Percentiles rank a stretch among this genome's conserved stretches.
Evolutionary conservation across 345 rosid species (phyloP).

Genomic region (Populus alba): DNA sequence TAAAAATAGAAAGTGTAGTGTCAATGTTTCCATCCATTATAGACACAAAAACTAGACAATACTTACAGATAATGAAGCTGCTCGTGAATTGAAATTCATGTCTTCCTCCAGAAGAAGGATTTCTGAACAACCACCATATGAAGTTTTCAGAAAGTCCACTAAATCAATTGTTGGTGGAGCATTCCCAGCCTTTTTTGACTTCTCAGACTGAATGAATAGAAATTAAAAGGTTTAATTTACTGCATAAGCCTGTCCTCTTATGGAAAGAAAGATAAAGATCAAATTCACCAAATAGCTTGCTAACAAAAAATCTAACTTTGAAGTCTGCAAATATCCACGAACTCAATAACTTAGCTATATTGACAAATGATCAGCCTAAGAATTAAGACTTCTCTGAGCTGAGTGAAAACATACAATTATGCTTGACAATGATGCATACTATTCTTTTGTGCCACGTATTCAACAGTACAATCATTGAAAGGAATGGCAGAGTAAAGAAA

Average conservation of each 20-base stretch:
- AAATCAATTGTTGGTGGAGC: slow-evolving; percentile 57
- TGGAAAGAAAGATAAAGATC: background rate
- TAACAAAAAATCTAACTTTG: background rate
- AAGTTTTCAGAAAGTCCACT: slow-evolving; percentile 57
- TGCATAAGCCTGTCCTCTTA: background rate
- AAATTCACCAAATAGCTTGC: background rate
- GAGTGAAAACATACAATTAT: background rate
- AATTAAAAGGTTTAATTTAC: background rate
- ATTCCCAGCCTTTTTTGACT: slow-evolving; percentile 80
- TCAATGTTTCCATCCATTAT: no score
- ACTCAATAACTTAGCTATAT: background rate
- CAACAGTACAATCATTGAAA: background rate
- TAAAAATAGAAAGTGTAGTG: background rate
- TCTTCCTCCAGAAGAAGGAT: slow-evolving; percentile 69
- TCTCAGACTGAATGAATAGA: slow-evolving; percentile 66
- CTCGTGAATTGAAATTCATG: slow-evolving; percentile 82
- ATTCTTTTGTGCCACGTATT: background rate
- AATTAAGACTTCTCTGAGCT: background rate
- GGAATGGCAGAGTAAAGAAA: background rate
- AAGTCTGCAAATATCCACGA: no score
- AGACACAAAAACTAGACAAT: background rate
- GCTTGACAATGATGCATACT: background rate
- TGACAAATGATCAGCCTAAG: background rate
- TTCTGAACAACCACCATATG: slow-evolving; percentile 49
- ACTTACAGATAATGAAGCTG: slow-evolving; percentile 76